Percentiles rank a stretch among this genome's conserved stretches.
phyloP scores from a whole-genome alignment of 208 protist genomes.

The Trichomonas vaginalis region DNA sequence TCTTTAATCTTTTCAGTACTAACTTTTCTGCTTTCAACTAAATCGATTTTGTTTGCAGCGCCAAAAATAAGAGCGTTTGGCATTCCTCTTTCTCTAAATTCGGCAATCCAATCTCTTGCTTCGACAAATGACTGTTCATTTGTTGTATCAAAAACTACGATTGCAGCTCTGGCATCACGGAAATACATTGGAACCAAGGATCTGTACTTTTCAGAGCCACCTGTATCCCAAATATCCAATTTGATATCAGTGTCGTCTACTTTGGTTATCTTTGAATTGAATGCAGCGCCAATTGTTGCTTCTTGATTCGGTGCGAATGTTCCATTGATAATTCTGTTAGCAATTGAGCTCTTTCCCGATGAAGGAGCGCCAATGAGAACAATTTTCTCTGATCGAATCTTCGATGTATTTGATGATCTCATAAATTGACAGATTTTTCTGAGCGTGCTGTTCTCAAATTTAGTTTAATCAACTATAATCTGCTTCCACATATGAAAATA shows the following conservation, averaged over 20 bases:
- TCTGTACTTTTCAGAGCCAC: background rate
- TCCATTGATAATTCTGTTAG: background rate
- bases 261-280: background rate
- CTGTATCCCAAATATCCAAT: conserved; percentile 17
- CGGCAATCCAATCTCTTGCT: background rate
- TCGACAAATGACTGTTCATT: background rate
- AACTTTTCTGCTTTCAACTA: background rate
- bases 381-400: background rate
- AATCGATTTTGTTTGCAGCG: background rate
- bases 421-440: too few species aligned
- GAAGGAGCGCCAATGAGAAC: background rate
- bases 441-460: too few species aligned
- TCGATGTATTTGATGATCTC: background rate
- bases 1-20: background rate
- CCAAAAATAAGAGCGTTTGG: background rate
- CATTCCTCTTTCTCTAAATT: background rate
- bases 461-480: too few species aligned
- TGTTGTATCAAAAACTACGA: conserved; percentile 6
- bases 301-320: background rate
- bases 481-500: too few species aligned
- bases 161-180: background rate
- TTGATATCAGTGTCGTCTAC: background rate
- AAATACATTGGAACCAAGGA: conserved; percentile 10
- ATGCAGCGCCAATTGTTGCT: conserved; percentile 16
- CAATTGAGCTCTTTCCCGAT: background rate